Evolutionary conservation across 306 rosid species (phyloP).

Genomic region (Cicer yamashitae): DNA sequence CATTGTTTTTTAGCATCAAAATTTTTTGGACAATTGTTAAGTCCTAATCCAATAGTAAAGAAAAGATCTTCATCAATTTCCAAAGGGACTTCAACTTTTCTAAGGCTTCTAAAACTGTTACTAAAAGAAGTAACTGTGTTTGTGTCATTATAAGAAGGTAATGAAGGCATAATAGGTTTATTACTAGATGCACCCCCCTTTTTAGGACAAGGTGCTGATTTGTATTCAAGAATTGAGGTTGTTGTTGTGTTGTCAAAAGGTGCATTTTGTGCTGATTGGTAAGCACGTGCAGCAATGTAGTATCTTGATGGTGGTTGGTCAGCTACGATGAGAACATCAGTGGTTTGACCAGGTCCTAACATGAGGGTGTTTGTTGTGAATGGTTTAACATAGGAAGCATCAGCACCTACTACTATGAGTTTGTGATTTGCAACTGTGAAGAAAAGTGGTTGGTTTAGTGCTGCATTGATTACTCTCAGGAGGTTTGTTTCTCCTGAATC

Average conservation of each 20-base stretch:
- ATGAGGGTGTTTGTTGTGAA: slow-evolving; percentile 75
- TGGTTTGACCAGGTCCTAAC: slow-evolving; percentile 98
- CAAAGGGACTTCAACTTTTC: slow-evolving; percentile 62
- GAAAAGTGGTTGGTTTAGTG: slow-evolving; percentile 75
- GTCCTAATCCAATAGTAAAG: slow-evolving; percentile 83
- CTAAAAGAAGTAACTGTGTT: slow-evolving; percentile 76
- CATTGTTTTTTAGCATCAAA: slow-evolving; percentile 52
- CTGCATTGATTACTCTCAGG: slow-evolving; percentile 76
- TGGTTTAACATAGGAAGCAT: slow-evolving; percentile 88
- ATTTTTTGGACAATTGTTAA: slow-evolving; percentile 70
- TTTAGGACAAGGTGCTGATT: slow-evolving; percentile 66
- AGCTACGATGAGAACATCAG: slow-evolving; percentile 83
- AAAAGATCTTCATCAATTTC: slow-evolving; percentile 74
- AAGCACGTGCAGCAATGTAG: slow-evolving; percentile 90
- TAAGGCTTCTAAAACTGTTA: slow-evolving; percentile 62
- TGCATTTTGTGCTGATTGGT: slow-evolving; percentile 76
- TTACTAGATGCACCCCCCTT: slow-evolving; percentile 43
- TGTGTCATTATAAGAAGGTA: slow-evolving; percentile 88
- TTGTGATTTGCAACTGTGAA: slow-evolving; percentile 85
- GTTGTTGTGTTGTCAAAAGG: slow-evolving; percentile 88
- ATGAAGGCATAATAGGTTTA: slow-evolving; percentile 64
- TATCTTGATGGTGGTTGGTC: slow-evolving; percentile 76
- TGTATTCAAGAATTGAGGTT: slow-evolving; percentile 82
- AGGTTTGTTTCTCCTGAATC: slow-evolving; percentile 87
- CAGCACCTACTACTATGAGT: slow-evolving; percentile 86